Evolutionary conservation across 2,329 filamentous ascomycete species (phyloP), one percentile per base, ranked within the genome.

Genomic region (Colletotrichum musicola): DNA sequence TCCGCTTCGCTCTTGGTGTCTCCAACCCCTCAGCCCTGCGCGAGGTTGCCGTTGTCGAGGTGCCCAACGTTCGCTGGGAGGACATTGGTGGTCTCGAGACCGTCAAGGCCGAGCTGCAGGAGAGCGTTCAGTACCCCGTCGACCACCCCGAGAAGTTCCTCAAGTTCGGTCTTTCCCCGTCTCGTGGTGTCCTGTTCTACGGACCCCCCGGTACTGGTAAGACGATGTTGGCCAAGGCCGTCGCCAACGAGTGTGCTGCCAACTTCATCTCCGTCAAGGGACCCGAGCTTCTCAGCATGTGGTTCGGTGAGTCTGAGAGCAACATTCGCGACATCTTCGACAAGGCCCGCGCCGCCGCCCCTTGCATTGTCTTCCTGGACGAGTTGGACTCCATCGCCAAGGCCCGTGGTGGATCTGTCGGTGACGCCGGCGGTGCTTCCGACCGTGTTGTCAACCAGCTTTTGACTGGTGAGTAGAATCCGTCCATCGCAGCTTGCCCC

Each of bases 191-290:
- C 72, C 88, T 99, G 73, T 99, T 99, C 88, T 99, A 98, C 79
- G 97, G 96, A 74, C 96, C 97, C 72, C 96, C 96, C 75, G 96
- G 96, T 95, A 99, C 97, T 79, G 96, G 96, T 97, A 99, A 99
- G 89, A 99, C 96, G 71, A 90, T 99, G 86, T 92, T 99, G 85
- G 96, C 96, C 80, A 99, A 99, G 89, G 96, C 96, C 75, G 96
- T 99, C 74, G 96, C 96, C 84, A 99, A 98, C 84, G 96, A 99
- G 86, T 98, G 95, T 79, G 93, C 96, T 71, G 96, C 96, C 88
- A 99, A 99, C 87, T 99, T 99, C 86, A 98, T 99, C 80, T 99
- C 96, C 47, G 92, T 99, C 83, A 99, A 99, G 90, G 96, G 96
- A 71, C 97, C 96, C 66, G 96, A 99, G 82, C 88, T 99, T 77